These are phyloP conservation scores for Ustilago loliicola DNA, from an alignment of 1,284 basidiomycete genomes.

Conservation along the genomic window DNA sequence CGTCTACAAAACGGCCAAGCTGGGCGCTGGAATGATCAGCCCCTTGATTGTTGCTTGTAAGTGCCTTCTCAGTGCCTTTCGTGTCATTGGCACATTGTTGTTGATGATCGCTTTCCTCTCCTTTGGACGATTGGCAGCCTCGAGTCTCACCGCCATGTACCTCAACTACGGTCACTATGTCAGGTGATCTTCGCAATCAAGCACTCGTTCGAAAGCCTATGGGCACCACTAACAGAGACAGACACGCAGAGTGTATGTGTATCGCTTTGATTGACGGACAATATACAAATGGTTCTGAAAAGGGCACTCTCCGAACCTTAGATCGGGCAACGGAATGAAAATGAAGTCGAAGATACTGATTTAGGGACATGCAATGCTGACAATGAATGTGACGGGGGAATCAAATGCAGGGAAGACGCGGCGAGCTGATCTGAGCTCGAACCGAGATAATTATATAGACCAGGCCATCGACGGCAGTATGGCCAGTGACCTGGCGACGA, in stretches of 20 bases:
- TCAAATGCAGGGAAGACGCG: constrained; percentile 1
- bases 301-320: neutral
- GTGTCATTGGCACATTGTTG: neutral
- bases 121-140: constrained; percentile 18
- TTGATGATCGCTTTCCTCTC: neutral
- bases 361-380: neutral
- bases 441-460: constrained; percentile 3
- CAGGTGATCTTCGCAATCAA: constrained; percentile 1
- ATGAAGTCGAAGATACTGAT: neutral
- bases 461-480: constrained; percentile 13
- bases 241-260: neutral
- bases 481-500: neutral
- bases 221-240: neutral
- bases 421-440: constrained; percentile 28
- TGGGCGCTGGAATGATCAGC: constrained; percentile 77
- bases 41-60: constrained; percentile 89
- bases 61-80: constrained; percentile 66
- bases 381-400: constrained; percentile 4
- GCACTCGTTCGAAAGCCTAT: neutral
- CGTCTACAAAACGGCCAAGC: constrained; percentile 82
- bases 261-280: neutral
- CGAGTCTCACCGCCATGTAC: constrained; percentile 45
- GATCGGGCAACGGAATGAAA: neutral
- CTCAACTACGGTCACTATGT: constrained; percentile 27
- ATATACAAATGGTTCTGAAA: neutral